Percentiles rank a stretch among this genome's conserved stretches.
Evolutionary conservation across 768 basidiomycete species (phyloP).

Genomic region (Postia placenta): DNA sequence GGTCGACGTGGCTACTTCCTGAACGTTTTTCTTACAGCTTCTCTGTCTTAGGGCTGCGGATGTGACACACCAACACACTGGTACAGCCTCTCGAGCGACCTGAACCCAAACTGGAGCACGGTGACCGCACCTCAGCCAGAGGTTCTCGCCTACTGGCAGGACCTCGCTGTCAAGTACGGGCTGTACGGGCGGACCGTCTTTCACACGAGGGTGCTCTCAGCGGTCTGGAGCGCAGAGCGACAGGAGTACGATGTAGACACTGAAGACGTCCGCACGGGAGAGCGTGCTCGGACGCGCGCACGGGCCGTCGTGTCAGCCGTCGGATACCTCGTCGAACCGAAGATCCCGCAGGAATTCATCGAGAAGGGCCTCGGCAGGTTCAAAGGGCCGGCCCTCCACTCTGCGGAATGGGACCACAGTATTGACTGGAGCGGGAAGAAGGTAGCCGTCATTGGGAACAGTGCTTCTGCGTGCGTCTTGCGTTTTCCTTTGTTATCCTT

Average conservation of each 20-base stretch:
- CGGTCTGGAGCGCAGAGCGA: slow-evolving; percentile 21
- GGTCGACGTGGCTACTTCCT: neutral
- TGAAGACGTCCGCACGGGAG: slow-evolving; percentile 13
- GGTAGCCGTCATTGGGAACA: slow-evolving; percentile 29
- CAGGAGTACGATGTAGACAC: slow-evolving; percentile 23
- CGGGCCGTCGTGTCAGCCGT: slow-evolving; percentile 25
- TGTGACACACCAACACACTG: slow-evolving; percentile 21
- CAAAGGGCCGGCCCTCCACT: slow-evolving; percentile 25
- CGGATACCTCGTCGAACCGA: slow-evolving; percentile 20
- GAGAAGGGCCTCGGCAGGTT: slow-evolving; percentile 19
- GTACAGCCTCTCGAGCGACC: slow-evolving; percentile 24
- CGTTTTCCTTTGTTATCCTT: neutral
- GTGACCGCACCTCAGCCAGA: slow-evolving; percentile 22
- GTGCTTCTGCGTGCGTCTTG: slow-evolving; percentile 19
- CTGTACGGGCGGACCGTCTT: slow-evolving; percentile 18
- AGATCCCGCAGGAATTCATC: slow-evolving; percentile 18
- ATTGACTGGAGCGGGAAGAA: slow-evolving; percentile 20
- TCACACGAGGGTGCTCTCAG: slow-evolving; percentile 23
- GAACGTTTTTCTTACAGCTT: too few relatives aligned
- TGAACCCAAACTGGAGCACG: slow-evolving; percentile 21
- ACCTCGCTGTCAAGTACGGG: slow-evolving; percentile 14
- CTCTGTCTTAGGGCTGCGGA: slow-evolving; percentile 18
- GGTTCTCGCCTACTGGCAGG: slow-evolving; percentile 22
- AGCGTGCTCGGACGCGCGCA: slow-evolving; percentile 12
- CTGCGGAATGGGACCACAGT: slow-evolving; percentile 21